Base-by-base conservation (phyloP, 805 yeast genomes). In the Metschnikowia hibisci region DNA sequence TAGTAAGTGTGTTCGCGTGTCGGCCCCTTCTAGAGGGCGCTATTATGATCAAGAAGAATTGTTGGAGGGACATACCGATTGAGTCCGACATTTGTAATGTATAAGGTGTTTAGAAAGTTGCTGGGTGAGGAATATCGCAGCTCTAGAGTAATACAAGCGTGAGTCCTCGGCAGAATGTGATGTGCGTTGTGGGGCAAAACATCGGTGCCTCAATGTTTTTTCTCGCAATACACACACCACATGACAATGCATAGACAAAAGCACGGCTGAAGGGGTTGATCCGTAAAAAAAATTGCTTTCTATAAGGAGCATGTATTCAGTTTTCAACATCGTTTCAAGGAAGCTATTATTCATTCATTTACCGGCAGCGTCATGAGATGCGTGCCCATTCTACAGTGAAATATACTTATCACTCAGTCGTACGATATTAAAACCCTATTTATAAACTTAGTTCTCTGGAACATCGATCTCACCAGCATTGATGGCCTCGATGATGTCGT, bases 401-500 rank as follows among this genome's bases (percentile, higher is more conserved):
- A 8, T 20, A 20, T 20, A 18, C 20, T 25, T 35, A 32, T 37
- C 38, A 37, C 45, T 44, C 51, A 50, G 52, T 50, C 53, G 46
- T 47, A 62, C 66, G 70, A 66, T 61, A 64, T 61, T 60, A 60
- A 57, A 60, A 58, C 64, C 62, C 63, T 57, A 52, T 52, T 51
- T 61, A 57, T 61, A 63, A 64, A 67, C 61, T 53, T 79, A 81
- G 79, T 82, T 82, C 74, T 80, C 87, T 76, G 87, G 87, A 67
- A 81, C 81, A 73, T 91, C 98, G 70, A 93, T 84, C 77, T 89
- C 96, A 77, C 99, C 99, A 75, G 84, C 91, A 80, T 91, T 82
- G 74, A 93, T 93, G 74, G 91, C 96, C 63, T 90, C 99, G 68
- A 93, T 91, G 79, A 91, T 84, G 76, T 87, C 97, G 74, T 93